Evolutionary conservation across 176 grass and related monocot species (phyloP).

Genomic region (Musa acuminata): DNA sequence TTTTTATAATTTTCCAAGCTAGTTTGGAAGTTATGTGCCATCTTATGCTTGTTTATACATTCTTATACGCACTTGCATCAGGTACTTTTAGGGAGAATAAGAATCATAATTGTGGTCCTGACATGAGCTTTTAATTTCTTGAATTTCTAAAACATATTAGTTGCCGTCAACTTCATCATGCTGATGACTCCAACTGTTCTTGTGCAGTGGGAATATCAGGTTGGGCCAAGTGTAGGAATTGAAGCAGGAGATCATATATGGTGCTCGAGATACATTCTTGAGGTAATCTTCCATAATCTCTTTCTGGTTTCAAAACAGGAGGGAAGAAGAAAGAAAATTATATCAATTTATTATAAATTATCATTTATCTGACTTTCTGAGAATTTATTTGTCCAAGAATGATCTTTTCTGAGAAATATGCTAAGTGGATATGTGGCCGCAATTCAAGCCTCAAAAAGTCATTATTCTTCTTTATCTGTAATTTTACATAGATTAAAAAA

Average conservation of each 20-base stretch:
- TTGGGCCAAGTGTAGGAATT: constrained; percentile 96
- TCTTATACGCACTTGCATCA: background rate
- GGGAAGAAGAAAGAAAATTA: background rate
- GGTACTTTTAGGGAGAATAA: background rate
- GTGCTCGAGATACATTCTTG: constrained; percentile 96
- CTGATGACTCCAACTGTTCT: constrained; percentile 11
- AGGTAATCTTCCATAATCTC: constrained; percentile 34
- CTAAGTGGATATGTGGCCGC: too few relatives aligned
- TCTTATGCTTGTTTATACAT: background rate
- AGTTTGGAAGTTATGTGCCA: background rate
- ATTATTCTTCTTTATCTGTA: too few relatives aligned
- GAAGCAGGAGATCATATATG: constrained; percentile 93
- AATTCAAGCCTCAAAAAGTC: too few relatives aligned
- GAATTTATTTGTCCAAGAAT: too few relatives aligned
- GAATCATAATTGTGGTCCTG: background rate
- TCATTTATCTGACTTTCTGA: too few relatives aligned
- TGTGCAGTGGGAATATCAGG: constrained; percentile 99
- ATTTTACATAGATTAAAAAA: too few relatives aligned
- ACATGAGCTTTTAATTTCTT: background rate
- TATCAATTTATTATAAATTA: too few relatives aligned
- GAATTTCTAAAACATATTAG: background rate
- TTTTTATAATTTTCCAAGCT: background rate
- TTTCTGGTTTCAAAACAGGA: background rate
- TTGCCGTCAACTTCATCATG: background rate
- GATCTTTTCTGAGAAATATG: too few relatives aligned